These are phyloP conservation scores for Chaetothyriales sp. DNA, from an alignment of 2,329 filamentous ascomycete species.

Conservation along the genomic window DNA sequence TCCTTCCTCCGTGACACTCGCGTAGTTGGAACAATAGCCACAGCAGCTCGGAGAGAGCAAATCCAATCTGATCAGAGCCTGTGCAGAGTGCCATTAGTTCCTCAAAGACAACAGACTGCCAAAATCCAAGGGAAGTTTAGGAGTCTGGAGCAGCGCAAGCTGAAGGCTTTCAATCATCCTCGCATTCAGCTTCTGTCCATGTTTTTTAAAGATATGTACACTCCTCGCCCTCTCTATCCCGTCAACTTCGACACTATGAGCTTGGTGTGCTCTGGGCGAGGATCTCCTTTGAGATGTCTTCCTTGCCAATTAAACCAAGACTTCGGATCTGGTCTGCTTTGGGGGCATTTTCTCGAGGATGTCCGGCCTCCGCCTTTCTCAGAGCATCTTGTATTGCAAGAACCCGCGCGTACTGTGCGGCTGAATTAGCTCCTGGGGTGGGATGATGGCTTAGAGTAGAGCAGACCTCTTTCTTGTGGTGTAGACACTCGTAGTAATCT, in stretches of 20 bases:
- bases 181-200: background rate
- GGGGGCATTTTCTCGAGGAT: constrained; percentile 65
- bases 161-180: background rate
- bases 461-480: constrained; percentile 94
- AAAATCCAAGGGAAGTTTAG: background rate
- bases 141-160: background rate
- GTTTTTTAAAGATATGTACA: background rate
- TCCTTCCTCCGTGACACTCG: too few species aligned
- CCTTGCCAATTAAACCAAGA: constrained; percentile 68
- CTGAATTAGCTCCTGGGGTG: constrained; percentile 1
- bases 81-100: background rate
- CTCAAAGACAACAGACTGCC: background rate
- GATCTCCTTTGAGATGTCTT: constrained; percentile 54
- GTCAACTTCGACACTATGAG: background rate
- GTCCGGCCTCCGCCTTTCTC: constrained; percentile 61
- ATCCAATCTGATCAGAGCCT: too few species aligned
- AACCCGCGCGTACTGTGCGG: constrained; percentile 57
- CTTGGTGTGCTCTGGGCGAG: constrained; percentile 1
- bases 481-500: constrained; percentile 97
- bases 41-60: too few species aligned
- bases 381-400: constrained; percentile 70
- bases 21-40: too few species aligned
- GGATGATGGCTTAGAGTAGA: background rate
- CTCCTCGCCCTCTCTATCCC: background rate
- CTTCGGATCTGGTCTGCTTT: constrained; percentile 77